Evolutionary conservation across 2,329 filamentous ascomycete species (phyloP), one percentile per base, ranked within the genome.

Genomic region (Elsinoe necatrix): DNA sequence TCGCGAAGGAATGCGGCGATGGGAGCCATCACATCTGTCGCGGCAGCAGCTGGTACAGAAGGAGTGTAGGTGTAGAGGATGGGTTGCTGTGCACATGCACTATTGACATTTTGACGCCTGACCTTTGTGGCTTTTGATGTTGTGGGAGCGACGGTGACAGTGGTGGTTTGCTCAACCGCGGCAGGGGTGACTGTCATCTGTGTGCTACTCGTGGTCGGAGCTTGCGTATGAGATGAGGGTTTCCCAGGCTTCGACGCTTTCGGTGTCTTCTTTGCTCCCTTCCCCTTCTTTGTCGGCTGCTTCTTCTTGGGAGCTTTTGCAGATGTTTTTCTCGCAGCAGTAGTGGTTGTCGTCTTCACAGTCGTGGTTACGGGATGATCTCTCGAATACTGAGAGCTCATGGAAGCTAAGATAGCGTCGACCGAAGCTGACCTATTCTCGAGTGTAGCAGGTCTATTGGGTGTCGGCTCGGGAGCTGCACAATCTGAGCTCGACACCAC

Each of bases 21-120:
- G 27, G 48, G 48, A 11, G 48, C 48, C n/a, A 52, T 39, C 34
- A 52, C 48, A 25, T 52, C 48, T 4, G 48, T 52, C 9, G 48
- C 25, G 3, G 48, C 34, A 14, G 48, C 41, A 25, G 41, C 34
- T 18, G 48, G 48, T 21, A 34, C 48, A 5, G 48, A 29, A 12
- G 48, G 48, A 21, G 48, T 52, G 31, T 52, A 52, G 16, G 48
- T 52, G 31, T 52, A 52, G 18, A 52, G 25, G 12, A 52, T 39
- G 7, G 48, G 48, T 29, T 52, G 48, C 16, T 29, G 29, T 3
- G 48, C 48, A 18, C 48, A 52, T 2, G 48, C 29, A 12, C 20
- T 52, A 31, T 50, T 50, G 45, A 50, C 45, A 34, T 35, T 39
- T 27, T 52, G 48, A 21, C 48, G 29, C 9, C 48, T 18, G 20